Evolutionary conservation across 306 rosid species (phyloP).

Genomic region (Vigna hirtella): DNA sequence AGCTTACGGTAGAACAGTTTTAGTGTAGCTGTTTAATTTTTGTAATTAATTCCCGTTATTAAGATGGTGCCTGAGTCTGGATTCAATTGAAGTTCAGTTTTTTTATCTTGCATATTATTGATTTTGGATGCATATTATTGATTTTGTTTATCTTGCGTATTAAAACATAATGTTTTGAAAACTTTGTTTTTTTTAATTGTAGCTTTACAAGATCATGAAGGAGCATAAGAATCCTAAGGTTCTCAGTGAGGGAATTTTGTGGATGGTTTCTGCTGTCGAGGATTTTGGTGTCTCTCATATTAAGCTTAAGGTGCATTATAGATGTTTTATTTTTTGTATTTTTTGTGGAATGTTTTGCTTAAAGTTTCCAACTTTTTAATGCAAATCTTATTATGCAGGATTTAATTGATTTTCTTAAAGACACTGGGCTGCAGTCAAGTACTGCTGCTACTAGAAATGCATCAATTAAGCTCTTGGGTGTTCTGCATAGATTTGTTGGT

Average conservation of each 20-base stretch:
- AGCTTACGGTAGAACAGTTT: neutral
- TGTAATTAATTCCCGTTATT: neutral
- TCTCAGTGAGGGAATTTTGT: constrained; percentile 91
- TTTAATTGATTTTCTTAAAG: constrained; percentile 95
- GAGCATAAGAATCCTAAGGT: constrained; percentile 99
- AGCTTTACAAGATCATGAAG: constrained; percentile 95
- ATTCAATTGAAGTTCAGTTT: neutral
- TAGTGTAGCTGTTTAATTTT: neutral
- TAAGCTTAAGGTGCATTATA: constrained; percentile 81
- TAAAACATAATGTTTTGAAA: neutral
- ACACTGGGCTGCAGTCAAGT: constrained; percentile 94
- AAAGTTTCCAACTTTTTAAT: constrained; percentile 14
- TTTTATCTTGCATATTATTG: neutral
- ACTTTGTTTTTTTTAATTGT: constrained; percentile 4
- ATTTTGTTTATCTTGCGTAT: constrained; percentile 29
- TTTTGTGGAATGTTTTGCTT: constrained; percentile 1
- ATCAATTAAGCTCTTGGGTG: constrained; percentile 94
- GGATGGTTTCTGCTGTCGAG: constrained; percentile 98
- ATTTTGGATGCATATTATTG: neutral
- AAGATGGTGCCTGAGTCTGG: neutral
- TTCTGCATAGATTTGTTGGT: constrained; percentile 94
- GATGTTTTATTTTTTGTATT: neutral
- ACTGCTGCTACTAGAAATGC: constrained; percentile 94
- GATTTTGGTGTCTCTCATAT: constrained; percentile 89
- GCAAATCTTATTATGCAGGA: constrained; percentile 63